These are phyloP conservation scores for Leccinum subgranulosum DNA, from an alignment of 768 basidiomycete species.

Conservation along the genomic window DNA sequence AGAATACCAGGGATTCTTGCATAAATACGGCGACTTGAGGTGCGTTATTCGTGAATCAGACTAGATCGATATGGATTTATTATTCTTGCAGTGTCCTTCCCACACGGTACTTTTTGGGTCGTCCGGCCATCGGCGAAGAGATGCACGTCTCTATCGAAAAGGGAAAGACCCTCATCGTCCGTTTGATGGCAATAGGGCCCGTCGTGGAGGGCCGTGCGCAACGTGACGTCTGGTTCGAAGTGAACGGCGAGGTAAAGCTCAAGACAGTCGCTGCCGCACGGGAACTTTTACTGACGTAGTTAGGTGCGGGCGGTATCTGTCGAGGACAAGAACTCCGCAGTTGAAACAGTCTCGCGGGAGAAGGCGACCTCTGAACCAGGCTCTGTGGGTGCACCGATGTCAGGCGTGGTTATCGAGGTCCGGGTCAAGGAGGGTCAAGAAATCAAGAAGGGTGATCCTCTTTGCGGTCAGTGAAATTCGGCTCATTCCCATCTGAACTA, in stretches of 20 bases:
- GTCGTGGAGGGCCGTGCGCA: conserved; percentile 89
- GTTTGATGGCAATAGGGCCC: conserved; percentile 92
- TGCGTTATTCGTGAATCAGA: conserved; percentile 32
- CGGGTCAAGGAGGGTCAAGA: conserved; percentile 97
- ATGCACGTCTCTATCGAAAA: conserved; percentile 95
- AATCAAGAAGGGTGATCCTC: conserved; percentile 96
- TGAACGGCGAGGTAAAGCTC: conserved; percentile 81
- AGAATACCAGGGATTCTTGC: conserved; percentile 91
- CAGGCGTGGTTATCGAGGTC: conserved; percentile 97
- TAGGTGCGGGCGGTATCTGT: conserved; percentile 93
- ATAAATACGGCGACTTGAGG: conserved; percentile 95
- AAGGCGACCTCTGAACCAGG: conserved; percentile 92
- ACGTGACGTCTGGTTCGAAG: conserved; percentile 98
- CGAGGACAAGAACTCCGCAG: conserved; percentile 96
- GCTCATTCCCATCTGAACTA: conserved; percentile 18
- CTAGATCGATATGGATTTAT: conserved; percentile 8
- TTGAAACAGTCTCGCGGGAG: conserved; percentile 92
- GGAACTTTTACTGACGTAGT: conserved; percentile 18
- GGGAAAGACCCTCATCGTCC: conserved; percentile 95
- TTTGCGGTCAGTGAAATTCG: conserved; percentile 63
- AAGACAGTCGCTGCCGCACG: conserved; percentile 2
- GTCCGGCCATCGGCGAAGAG: conserved; percentile 90
- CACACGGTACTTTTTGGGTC: conserved; percentile 95
- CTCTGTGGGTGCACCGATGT: conserved; percentile 97
- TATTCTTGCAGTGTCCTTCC: conserved; percentile 72